Evolutionary conservation across 2,329 filamentous ascomycete genomes (phyloP), one percentile per base, ranked within the genome.

Genomic region (Microdochium paspali): DNA sequence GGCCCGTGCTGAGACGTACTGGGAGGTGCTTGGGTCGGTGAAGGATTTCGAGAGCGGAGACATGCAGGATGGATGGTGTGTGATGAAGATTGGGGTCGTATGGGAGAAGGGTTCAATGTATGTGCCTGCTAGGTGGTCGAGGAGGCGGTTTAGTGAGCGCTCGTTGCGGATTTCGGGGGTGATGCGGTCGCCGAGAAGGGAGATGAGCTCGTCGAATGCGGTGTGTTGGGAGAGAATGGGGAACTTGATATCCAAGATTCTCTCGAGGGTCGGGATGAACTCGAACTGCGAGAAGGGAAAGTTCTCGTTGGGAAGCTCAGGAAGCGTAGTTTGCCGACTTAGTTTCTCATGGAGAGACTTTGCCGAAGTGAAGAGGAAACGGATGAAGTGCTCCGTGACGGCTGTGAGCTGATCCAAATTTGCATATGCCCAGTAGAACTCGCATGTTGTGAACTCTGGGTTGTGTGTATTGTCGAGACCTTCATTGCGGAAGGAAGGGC

Each of bases 371-470:
- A 79, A 76, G 15, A 90, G 70, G 18, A 76, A 73, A 28, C 62
- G 69, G 26, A 96, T 66, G 44, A 97, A 66, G 13, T 74, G 69
- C 62, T 93, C 86, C 1, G 91, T 97, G 61, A 82, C 79, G 20
- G 66, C 61, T 59, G 95, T 90, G 45, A 97, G 70, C 39, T 87
- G 79, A 30, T 82, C 70, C 0, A 96, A 75, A 53, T 84, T 86
- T 50, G 85, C 82, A 58, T 90, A 94, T 2, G 90, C 84, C 51
- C 86, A 84, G 67, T 98, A 98, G 68, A 95, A 97, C 67, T 98
- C 93, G 71, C 91, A 97, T 50, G 88, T 97, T 42, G 87, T 93
- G 67, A 97, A 98, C 62, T 98, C 93, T 0, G 93, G 91, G 61
- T 98, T 98, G 63, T 98, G 93, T 0, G 89, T 95, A 25, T 78